These are phyloP conservation scores for Nasturtium officinale DNA, from an alignment of 345 rosid genomes.

Conservation along the genomic window DNA sequence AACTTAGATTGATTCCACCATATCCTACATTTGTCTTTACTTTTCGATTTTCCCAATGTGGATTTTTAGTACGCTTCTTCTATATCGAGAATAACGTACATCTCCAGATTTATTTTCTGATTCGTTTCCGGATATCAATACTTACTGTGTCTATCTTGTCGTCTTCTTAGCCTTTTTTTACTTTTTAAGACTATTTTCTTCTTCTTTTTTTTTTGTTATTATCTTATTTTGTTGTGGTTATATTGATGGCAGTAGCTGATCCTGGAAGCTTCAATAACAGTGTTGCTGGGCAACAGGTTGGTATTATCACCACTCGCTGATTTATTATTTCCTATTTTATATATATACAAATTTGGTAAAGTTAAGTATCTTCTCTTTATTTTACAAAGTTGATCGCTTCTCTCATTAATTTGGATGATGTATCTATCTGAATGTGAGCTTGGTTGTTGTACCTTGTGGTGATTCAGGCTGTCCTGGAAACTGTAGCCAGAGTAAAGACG, in stretches of 20 bases:
- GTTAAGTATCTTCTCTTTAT: neutral
- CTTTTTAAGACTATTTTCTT: neutral
- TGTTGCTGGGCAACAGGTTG: conserved; percentile 79
- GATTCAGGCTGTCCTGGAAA: conserved; percentile 89
- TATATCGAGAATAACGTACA: conserved; percentile 8
- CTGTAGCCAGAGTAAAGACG: conserved; percentile 75
- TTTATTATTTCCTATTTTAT: neutral
- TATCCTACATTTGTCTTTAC: neutral
- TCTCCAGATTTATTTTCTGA: neutral
- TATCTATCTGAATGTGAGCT: conserved; percentile 29
- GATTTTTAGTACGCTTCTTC: conserved; percentile 1
- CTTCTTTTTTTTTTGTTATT: neutral
- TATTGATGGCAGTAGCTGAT: conserved; percentile 59
- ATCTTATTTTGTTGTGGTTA: conserved; percentile 1
- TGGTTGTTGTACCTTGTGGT: conserved; percentile 36
- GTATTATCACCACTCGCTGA: neutral
- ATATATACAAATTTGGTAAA: neutral
- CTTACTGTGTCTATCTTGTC: conserved; percentile 1
- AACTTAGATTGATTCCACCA: conserved; percentile 2
- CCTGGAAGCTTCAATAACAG: conserved; percentile 87
- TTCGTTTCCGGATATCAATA: conserved; percentile 30
- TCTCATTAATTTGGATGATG: neutral
- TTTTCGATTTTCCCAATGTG: neutral
- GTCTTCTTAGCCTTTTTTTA: neutral
- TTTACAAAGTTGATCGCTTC: neutral